phyloP scores from a whole-genome alignment of 2,329 filamentous ascomycete species.

The Aquanectria penicillioides region DNA sequence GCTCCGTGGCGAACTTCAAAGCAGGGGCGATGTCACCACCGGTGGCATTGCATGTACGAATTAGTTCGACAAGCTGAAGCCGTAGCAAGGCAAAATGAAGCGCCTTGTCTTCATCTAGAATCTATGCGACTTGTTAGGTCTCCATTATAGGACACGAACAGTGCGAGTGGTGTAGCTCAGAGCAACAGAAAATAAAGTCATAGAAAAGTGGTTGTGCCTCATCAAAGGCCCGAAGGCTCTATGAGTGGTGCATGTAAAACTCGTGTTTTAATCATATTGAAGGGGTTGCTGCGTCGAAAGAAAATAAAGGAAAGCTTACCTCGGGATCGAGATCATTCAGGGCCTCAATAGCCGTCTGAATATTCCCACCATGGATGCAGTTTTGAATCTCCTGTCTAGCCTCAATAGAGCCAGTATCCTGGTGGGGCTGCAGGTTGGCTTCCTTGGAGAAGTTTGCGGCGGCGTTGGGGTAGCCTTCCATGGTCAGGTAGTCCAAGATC shows the following conservation, averaged over 20 bases:
- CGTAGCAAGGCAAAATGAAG: slow-evolving; percentile 91
- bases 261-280: slow-evolving; percentile 85
- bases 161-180: slow-evolving; percentile 11
- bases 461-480: slow-evolving; percentile 92
- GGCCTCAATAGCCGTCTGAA: slow-evolving; percentile 84
- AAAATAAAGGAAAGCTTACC: slow-evolving; percentile 66
- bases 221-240: slow-evolving; percentile 88
- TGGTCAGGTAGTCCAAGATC: slow-evolving; percentile 96
- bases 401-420: slow-evolving; percentile 77
- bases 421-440: slow-evolving; percentile 83
- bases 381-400: slow-evolving; percentile 85
- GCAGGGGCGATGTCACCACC: slow-evolving; percentile 81
- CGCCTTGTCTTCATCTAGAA: slow-evolving; percentile 83
- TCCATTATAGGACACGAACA: neutral
- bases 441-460: slow-evolving; percentile 94
- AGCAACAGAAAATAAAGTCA: slow-evolving; percentile 41
- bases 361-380: slow-evolving; percentile 85
- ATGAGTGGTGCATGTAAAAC: slow-evolving; percentile 99
- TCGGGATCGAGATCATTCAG: slow-evolving; percentile 92
- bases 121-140: slow-evolving; percentile 62
- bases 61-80: slow-evolving; percentile 93
- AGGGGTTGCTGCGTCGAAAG: slow-evolving; percentile 12
- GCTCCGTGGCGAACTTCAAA: slow-evolving; percentile 85
- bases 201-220: slow-evolving; percentile 78
- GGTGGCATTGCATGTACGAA: slow-evolving; percentile 76